Conservation (phyloP, 106 monocot genomes). For the Platanthera zijinensis region DNA sequence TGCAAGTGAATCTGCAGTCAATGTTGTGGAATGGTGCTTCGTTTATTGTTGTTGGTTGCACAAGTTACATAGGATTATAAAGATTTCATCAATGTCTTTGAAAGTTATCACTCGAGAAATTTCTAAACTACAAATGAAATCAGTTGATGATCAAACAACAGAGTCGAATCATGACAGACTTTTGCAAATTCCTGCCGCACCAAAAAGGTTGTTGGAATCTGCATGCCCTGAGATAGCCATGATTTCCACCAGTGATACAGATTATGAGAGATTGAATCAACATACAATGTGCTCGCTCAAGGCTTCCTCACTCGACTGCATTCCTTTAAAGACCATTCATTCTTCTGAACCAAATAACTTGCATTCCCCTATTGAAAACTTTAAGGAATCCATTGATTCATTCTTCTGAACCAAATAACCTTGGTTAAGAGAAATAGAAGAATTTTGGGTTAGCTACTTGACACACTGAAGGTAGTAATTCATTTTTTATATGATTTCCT, state of each 20-base stretch:
- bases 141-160: constrained; percentile 4
- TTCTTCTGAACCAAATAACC: too few species aligned
- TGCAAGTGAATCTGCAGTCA: not conserved
- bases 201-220: constrained; percentile 2
- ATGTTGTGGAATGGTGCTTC: not conserved
- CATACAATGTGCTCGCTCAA: constrained; percentile 8
- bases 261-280: constrained; percentile 6
- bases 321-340: constrained; percentile 12
- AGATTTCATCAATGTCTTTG: constrained; percentile 18
- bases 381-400: constrained; percentile 5
- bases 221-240: constrained; percentile 1
- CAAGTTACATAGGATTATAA: not conserved
- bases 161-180: not conserved
- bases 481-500: too few species aligned
- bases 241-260: not conserved
- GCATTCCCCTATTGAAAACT: constrained; percentile 2
- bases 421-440: too few species aligned
- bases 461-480: too few species aligned
- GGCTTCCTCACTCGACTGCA: constrained; percentile 1
- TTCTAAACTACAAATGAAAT: constrained; percentile 9
- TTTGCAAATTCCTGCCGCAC: constrained; percentile 8
- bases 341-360: not conserved
- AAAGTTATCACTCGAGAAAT: constrained; percentile 6
- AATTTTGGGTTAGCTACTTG: too few species aligned
- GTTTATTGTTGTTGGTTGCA: not conserved